Evolutionary conservation across 116 monocot species (phyloP), one percentile per base, ranked within the genome.

Genomic region (Phalaenopsis hybrid): DNA sequence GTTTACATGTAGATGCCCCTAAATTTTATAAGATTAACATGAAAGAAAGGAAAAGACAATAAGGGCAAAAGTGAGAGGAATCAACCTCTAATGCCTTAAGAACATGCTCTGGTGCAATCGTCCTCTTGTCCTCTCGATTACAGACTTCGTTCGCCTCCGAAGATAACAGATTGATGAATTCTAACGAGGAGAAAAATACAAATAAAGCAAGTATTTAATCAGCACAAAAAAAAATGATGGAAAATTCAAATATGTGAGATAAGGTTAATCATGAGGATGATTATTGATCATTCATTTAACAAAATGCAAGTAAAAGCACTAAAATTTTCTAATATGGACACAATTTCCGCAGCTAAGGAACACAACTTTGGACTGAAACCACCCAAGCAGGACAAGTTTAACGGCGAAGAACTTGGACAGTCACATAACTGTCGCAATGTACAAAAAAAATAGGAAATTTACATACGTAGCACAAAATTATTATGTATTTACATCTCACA

Each of bases 91-190:
- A 90, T 82, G 98, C 98, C 84, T 92, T 95, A n/a, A 98, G 85
- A 44, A 98, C 98, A 86, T 98, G 98, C 76, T 98, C 98, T 17
- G 98, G 98, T 4, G 95, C 94, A 82, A 98, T 98, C 57, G 92
- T 98, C 82, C 83, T 98, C 83, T 90, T 98, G 45, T 98, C 98
- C 86, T 95, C 98, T 57, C 95, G 91, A 63, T 81, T 95, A 59
- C 98, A 95, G 46, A 98, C 95, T 81, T 98, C 98, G 83, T 98
- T 98, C 31, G 98, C 93, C 81, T 98, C 98, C 0, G 98, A 98
- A 23, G 98, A 98, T 55, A 98, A 44, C 45, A 98, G 98, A 75
- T 98, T 98, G 86, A 98, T 98, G 78, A 98, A 98, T 88, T 98
- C 98, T 98, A 78, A 85, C 2, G 55, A 55, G 8, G 37, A 76